These are phyloP conservation scores for Raddia distichophylla DNA, from an alignment of 176 grass and related monocot species.

Conservation along the genomic window DNA sequence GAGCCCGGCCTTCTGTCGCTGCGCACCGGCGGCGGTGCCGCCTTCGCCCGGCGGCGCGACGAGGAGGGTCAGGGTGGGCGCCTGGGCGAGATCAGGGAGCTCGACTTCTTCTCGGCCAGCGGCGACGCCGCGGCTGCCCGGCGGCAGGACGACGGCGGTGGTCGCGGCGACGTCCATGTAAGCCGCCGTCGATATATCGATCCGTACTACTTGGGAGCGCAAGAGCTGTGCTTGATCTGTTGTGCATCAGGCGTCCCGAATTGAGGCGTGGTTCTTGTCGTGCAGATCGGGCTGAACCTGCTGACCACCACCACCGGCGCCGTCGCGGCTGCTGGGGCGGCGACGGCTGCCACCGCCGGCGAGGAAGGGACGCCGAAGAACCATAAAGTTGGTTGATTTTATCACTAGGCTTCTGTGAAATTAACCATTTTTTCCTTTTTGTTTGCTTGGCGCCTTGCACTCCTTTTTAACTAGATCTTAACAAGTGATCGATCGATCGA, in stretches of 20 bases:
- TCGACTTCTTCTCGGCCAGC: constrained; percentile 54
- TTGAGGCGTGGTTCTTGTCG: constrained; percentile 22
- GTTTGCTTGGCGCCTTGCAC: neutral
- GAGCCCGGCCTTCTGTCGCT: constrained; percentile 24
- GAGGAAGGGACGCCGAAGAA: constrained; percentile 13
- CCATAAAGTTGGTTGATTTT: constrained; percentile 32
- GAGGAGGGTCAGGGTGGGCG: neutral
- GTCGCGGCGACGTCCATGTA: constrained; percentile 37
- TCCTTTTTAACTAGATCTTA: neutral
- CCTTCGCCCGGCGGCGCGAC: constrained; percentile 13
- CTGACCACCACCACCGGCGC: constrained; percentile 12
- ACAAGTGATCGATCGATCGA: neutral
- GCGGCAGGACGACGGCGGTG: neutral
- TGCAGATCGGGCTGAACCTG: constrained; percentile 49
- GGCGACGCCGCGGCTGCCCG: constrained; percentile 20
- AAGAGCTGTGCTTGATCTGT: neutral
- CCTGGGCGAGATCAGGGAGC: constrained; percentile 50
- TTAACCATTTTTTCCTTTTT: neutral
- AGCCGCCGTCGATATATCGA: constrained; percentile 14
- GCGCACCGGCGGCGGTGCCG: neutral
- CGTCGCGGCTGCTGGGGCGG: neutral
- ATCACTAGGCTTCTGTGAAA: neutral
- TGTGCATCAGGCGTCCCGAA: neutral
- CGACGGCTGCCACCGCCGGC: neutral
- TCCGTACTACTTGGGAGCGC: too few relatives aligned